phyloP scores from a whole-genome alignment of 2,329 filamentous ascomycete species.

The Verticillium isaacii region DNA sequence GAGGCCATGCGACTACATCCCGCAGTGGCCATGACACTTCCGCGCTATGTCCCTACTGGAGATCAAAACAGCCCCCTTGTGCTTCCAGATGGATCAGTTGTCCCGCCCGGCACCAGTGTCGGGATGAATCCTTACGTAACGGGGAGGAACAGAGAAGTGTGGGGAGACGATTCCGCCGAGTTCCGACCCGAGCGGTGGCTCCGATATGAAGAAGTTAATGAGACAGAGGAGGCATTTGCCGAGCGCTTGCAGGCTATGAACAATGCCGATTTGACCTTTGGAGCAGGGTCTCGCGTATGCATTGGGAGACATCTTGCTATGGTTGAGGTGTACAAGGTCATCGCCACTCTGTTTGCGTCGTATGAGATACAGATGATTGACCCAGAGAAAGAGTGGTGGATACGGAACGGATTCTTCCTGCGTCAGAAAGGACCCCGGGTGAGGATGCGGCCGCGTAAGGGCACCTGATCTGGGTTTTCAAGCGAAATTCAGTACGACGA shows the following conservation, averaged over 20 bases:
- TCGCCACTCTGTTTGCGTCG: conserved; percentile 36
- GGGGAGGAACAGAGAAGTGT: conserved; percentile 40
- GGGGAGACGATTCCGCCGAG: conserved; percentile 45
- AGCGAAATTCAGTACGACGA: not conserved
- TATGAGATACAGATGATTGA: conserved; percentile 33
- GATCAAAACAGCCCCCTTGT: conserved; percentile 21
- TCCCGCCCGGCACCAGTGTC: conserved; percentile 47
- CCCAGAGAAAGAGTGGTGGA: conserved; percentile 11
- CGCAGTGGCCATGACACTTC: conserved; percentile 42
- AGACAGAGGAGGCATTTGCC: conserved; percentile 43
- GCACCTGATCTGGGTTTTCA: not conserved
- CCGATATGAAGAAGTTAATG: conserved; percentile 34
- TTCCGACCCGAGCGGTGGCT: conserved; percentile 54
- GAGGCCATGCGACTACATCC: conserved; percentile 53
- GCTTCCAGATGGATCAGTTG: conserved; percentile 43
- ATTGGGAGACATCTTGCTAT: conserved; percentile 51
- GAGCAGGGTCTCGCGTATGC: conserved; percentile 49
- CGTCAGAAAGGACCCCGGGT: conserved; percentile 9
- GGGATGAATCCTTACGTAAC: conserved; percentile 52
- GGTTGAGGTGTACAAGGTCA: conserved; percentile 55
- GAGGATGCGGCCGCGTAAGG: not conserved
- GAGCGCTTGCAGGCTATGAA: not conserved
- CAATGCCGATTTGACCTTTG: conserved; percentile 34
- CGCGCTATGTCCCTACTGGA: conserved; percentile 36
- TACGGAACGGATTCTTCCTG: conserved; percentile 10